A percentile compares a stretch with the other conserved stretches of the same genome.
These are phyloP conservation scores for Rhynchosporium secalis DNA, from an alignment of 2,329 filamentous ascomycete genomes.

Conservation along the genomic window DNA sequence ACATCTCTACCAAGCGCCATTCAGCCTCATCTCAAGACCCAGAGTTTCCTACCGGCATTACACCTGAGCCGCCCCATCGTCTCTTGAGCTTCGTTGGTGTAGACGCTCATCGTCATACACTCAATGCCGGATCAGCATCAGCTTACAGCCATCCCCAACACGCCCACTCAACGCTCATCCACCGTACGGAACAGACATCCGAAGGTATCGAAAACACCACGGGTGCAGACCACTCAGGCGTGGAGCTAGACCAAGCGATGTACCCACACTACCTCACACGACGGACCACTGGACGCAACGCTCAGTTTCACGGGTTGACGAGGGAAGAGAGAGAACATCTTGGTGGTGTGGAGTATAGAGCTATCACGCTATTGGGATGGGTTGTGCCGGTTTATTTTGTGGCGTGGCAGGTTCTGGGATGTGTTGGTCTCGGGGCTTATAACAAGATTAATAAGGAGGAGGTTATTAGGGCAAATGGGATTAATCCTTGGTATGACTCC, in stretches of 20 bases:
- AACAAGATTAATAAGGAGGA: slow-evolving; percentile 53
- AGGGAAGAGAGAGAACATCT: slow-evolving; percentile 56
- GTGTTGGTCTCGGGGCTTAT: slow-evolving; percentile 61
- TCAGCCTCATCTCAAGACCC: neutral
- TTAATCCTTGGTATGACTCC: slow-evolving; percentile 55
- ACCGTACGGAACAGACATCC: neutral
- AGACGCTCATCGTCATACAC: slow-evolving; percentile 17
- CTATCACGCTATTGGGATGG: slow-evolving; percentile 58
- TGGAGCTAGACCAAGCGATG: slow-evolving; percentile 18
- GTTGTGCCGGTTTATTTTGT: slow-evolving; percentile 62
- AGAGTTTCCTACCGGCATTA: neutral
- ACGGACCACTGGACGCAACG: slow-evolving; percentile 49
- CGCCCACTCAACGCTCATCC: neutral
- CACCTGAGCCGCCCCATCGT: slow-evolving; percentile 11
- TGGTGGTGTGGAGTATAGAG: slow-evolving; percentile 64
- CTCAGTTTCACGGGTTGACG: slow-evolving; percentile 55
- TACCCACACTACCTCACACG: slow-evolving; percentile 34
- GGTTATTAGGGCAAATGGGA: slow-evolving; percentile 53
- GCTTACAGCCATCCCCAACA: neutral
- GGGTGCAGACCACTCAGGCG: neutral
- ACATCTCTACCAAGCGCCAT: slow-evolving; percentile 18
- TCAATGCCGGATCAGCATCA: slow-evolving; percentile 1
- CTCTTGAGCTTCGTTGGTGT: slow-evolving; percentile 28
- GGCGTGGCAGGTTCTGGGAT: slow-evolving; percentile 58
- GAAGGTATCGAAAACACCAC: neutral